These are phyloP conservation scores for Elaeis oleifera DNA, from an alignment of 202 grass and related monocot species.

Conservation along the genomic window DNA sequence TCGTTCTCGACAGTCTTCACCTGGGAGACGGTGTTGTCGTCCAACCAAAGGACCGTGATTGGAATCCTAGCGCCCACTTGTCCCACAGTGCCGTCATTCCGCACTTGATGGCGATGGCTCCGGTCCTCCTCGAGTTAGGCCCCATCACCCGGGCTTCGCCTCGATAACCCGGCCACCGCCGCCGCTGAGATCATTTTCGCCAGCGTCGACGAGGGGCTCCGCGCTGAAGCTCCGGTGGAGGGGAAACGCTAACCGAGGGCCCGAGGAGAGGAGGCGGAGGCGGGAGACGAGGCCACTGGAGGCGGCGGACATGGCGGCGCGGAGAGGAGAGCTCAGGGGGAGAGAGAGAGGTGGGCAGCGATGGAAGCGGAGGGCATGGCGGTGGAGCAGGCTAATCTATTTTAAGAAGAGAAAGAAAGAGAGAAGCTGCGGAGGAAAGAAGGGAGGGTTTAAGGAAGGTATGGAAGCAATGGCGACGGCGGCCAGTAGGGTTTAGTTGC, in stretches of 20 bases:
- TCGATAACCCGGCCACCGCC: slow-evolving; percentile 49
- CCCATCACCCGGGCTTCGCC: slow-evolving; percentile 48
- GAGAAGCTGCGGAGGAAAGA: too few species aligned
- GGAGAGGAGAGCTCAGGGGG: slow-evolving; percentile 16
- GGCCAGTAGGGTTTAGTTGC: too few species aligned
- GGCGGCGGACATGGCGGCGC: slow-evolving; percentile 51
- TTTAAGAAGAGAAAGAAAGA: too few species aligned
- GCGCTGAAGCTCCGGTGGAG: slow-evolving; percentile 41
- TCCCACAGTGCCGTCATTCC: slow-evolving; percentile 97
- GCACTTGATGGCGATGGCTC: slow-evolving; percentile 83
- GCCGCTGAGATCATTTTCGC: neutral
- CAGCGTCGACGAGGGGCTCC: slow-evolving; percentile 17
- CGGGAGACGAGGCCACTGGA: slow-evolving; percentile 65
- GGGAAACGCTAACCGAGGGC: slow-evolving; percentile 5
- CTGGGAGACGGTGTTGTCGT: slow-evolving; percentile 92
- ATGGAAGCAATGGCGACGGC: too few species aligned
- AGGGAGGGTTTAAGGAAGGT: too few species aligned
- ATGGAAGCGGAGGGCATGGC: neutral
- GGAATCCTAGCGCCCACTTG: slow-evolving; percentile 93
- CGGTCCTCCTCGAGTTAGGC: slow-evolving; percentile 54
- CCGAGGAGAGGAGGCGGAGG: slow-evolving; percentile 35
- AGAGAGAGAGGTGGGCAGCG: neutral
- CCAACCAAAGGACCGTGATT: slow-evolving; percentile 80
- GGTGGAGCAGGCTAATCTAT: slow-evolving; percentile 16
- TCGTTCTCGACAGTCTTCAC: slow-evolving; percentile 90